Conservation (phyloP, 1,284 basidiomycete genomes). For the Neolentinus lepideus region DNA sequence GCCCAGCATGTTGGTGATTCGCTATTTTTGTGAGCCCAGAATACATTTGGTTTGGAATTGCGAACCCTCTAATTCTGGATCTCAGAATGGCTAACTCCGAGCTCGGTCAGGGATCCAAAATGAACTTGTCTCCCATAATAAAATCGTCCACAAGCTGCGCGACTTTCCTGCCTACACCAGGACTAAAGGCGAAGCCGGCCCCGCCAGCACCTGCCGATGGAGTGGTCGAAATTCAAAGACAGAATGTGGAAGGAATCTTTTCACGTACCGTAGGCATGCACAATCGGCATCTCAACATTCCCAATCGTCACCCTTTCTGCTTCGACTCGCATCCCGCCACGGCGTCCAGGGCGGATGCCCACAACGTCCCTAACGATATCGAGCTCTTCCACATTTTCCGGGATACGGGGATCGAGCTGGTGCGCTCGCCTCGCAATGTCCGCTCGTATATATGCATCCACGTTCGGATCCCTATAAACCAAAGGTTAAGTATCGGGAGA, state of each 20-base stretch:
- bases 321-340: not conserved
- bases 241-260: not conserved
- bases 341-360: not conserved
- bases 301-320: not conserved
- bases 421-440: not conserved
- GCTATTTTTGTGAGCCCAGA: too few species aligned
- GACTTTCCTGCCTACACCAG: not conserved
- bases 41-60: too few species aligned
- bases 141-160: slow-evolving; percentile 1
- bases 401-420: not conserved
- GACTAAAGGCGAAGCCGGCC: not conserved
- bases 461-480: not conserved
- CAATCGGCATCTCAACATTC: not conserved
- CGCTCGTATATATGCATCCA: not conserved
- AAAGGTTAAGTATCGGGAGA: not conserved
- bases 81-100: too few species aligned
- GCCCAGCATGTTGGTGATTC: too few species aligned
- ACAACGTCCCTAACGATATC: not conserved
- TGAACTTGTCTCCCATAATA: not conserved
- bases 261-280: slow-evolving; percentile 1
- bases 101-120: too few species aligned
- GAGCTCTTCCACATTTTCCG: not conserved
- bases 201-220: not conserved
- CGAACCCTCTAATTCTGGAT: too few species aligned
- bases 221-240: not conserved